phyloP scores from a whole-genome alignment of 164 flowering plant species.

The Houttuynia cordata region DNA sequence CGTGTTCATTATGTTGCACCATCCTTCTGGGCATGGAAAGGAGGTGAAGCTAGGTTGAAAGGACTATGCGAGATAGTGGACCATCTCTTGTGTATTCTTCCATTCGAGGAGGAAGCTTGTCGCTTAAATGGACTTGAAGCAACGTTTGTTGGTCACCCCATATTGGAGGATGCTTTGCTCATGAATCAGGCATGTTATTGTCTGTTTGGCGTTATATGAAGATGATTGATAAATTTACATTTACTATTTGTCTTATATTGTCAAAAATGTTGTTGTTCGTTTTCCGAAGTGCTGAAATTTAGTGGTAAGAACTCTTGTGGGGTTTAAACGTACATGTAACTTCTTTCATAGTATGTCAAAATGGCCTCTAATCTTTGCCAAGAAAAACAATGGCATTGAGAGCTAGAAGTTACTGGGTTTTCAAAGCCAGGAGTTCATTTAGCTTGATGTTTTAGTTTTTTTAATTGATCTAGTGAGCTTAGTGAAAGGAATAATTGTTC shows the following conservation, averaged over 20 bases:
- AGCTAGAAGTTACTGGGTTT: neutral
- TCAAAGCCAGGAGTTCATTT: neutral
- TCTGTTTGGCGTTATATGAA: neutral
- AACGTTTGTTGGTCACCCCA: constrained; percentile 93
- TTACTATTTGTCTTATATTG: no score
- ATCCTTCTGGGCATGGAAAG: constrained; percentile 99
- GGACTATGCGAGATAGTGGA: constrained; percentile 72
- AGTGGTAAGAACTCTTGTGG: no score
- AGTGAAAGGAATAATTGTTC: neutral
- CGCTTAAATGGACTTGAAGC: constrained; percentile 58
- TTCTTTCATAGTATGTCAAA: neutral
- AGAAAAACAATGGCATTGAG: no score
- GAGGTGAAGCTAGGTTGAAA: constrained; percentile 77
- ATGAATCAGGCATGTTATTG: constrained; percentile 29
- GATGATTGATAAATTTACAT: no score
- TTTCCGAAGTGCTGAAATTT: no score
- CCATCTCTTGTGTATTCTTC: constrained; percentile 86
- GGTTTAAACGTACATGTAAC: no score
- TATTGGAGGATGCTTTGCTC: constrained; percentile 61
- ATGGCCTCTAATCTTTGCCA: neutral
- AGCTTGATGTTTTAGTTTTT: neutral
- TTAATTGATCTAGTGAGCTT: neutral
- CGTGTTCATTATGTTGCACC: constrained; percentile 95
- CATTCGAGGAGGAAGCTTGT: constrained; percentile 78
- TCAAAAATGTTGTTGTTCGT: no score